These are phyloP conservation scores for Ceratobasidium sp. DNA, from an alignment of 1,284 basidiomycete species.

Conservation along the genomic window DNA sequence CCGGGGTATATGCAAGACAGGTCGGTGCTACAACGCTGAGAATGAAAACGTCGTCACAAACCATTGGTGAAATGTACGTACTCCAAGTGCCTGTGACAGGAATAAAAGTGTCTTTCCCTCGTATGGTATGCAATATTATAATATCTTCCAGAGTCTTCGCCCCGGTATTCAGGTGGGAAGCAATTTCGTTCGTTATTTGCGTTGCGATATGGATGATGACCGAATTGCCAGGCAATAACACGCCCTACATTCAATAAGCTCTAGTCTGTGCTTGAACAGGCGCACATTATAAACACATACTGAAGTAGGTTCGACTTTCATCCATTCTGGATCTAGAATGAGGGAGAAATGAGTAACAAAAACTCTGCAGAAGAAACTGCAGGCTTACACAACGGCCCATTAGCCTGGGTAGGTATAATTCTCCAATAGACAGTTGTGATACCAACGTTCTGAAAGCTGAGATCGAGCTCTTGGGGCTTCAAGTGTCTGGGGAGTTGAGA, in stretches of 20 bases:
- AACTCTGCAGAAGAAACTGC: neutral
- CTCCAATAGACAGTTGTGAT: conserved; percentile 34
- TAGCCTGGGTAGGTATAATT: conserved; percentile 10
- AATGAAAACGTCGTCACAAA: neutral
- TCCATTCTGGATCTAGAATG: conserved; percentile 27
- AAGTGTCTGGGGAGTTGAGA: too few relatives aligned
- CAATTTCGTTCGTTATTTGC: conserved; percentile 58
- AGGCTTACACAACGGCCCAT: conserved; percentile 14
- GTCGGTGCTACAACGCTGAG: conserved; percentile 62
- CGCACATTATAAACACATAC: neutral
- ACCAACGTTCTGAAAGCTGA: conserved; percentile 20
- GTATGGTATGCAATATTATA: conserved; percentile 69
- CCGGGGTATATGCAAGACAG: conserved; percentile 70
- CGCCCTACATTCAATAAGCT: conserved; percentile 55
- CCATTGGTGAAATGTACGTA: conserved; percentile 51
- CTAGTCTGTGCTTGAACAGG: too few relatives aligned
- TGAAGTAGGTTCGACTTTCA: conserved; percentile 23
- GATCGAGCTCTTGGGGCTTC: neutral
- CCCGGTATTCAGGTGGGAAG: conserved; percentile 61
- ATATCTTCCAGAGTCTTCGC: conserved; percentile 58
- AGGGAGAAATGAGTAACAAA: neutral
- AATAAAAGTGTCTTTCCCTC: conserved; percentile 76
- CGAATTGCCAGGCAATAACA: conserved; percentile 65
- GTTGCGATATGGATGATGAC: conserved; percentile 58
- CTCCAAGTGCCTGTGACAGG: conserved; percentile 67